Evolutionary conservation across 495 filamentous ascomycete genomes (phyloP), one percentile per base, ranked within the genome.

Genomic region (Aeminium ludgeri): DNA sequence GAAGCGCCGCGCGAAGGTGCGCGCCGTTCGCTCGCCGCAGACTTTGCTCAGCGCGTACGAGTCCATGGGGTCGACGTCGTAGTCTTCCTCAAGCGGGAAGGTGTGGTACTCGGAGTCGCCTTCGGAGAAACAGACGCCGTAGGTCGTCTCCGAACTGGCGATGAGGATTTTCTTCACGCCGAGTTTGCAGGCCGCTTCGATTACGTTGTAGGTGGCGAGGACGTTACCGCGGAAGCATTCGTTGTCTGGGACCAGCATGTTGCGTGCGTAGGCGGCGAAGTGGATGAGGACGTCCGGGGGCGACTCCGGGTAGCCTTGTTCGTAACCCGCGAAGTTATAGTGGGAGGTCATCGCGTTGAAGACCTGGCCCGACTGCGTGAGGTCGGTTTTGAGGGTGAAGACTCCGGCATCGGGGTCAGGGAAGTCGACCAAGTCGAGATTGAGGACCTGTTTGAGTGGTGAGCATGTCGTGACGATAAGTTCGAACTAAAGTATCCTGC

Each of bases 101-200:
- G 60, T 62, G 6, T 64, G 56, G 40, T 67, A 77, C 23, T 71
- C 67, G 4, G 64, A 50, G 38, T 73, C 65, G 0, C 72, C 72
- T 46, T 76, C 66, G 0, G 67, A 60, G 36, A 71, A 76, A 41
- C 65, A 68, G 0, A 74, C 69, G 2, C 71, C 70, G 45, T 78
- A 78, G 0, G 66, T 68, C 5, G 69, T 73, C 40, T 75, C 68
- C 3, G 61, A 65, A 41, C 62, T 66, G 1, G 73, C 72, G 32
- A 73, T 60, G 48, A 77, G 59, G 43, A 76, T 67, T 52, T 77
- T 78, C 50, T 66, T 68, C 33, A 76, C 67, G 6, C 68, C 67
- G 2, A 77, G 57, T 29, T 69, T 69, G 43, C 60, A 74, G 4
- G 72, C 68, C 0, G 70, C 73, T 47, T 77, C 74, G 46, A 78